These are phyloP conservation scores for Haplosporangium sp. DNA, from an alignment of 371 early-diverging fungal genomes.

Conservation along the genomic window DNA sequence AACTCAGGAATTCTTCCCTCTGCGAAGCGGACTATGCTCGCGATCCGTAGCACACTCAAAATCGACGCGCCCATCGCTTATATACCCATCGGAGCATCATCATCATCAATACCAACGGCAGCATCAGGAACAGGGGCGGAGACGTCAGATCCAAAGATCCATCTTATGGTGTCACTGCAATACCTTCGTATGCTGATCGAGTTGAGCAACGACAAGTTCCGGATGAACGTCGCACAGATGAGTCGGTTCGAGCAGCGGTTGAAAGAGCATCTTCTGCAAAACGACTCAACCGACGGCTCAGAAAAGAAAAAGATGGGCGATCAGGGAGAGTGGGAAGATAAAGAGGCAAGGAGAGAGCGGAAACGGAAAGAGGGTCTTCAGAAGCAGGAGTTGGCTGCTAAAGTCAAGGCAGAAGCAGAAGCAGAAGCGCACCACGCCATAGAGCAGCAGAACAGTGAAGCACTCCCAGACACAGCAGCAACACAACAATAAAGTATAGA, in stretches of 20 bases:
- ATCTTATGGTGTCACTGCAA: constrained; percentile 60
- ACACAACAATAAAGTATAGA: not conserved
- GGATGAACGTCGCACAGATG: constrained; percentile 63
- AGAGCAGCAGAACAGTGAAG: not conserved
- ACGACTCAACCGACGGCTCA: not conserved
- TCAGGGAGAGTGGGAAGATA: constrained; percentile 61
- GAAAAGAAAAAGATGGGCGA: constrained; percentile 15
- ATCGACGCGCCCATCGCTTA: constrained; percentile 72
- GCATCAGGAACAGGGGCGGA: not conserved
- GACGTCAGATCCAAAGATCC: constrained; percentile 39
- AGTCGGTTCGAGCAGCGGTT: constrained; percentile 59
- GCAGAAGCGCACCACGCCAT: not conserved
- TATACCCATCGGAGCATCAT: constrained; percentile 38
- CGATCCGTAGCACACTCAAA: constrained; percentile 69
- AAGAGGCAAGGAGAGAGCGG: constrained; percentile 67
- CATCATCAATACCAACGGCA: constrained; percentile 10
- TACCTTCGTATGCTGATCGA: constrained; percentile 60
- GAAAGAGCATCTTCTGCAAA: constrained; percentile 29
- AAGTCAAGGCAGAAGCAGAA: constrained; percentile 13
- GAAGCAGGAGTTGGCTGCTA: constrained; percentile 23
- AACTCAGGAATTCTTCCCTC: constrained; percentile 74
- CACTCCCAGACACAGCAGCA: not conserved
- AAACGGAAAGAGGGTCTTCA: constrained; percentile 64
- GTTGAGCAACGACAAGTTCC: constrained; percentile 67
- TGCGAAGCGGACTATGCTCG: constrained; percentile 68